Evolutionary conservation across 2,329 filamentous ascomycete species (phyloP), one percentile per base, ranked within the genome.

Genomic region (Phyllosticta citriasiana): DNA sequence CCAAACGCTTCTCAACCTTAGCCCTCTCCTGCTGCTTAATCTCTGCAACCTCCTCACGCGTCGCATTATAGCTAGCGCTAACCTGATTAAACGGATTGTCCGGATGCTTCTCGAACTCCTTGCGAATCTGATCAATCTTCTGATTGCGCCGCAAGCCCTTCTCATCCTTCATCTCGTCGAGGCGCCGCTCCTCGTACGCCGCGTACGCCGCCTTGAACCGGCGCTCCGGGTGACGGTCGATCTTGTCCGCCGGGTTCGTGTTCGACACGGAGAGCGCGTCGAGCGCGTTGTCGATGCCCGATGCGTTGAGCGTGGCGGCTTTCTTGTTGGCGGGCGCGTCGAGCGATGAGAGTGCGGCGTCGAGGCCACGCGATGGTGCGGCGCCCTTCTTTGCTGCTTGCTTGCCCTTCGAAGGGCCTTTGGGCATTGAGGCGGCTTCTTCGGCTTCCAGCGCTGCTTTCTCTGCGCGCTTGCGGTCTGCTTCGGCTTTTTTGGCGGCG

Each of bases 1-100:
- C 81, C 65, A 95, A 77, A 62, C 88, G 82, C 68, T 78, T 76
- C 80, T 97, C 92, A 65, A 89, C 86, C 81, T 88, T 91, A 66
- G 75, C 71, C 77, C 81, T 86, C 78, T 96, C 89, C 60, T 80
- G 74, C 52, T 84, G 78, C 71, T 79, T 83, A 62, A 92, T 76
- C 56, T 83, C 80, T 56, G 80, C 80, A 53, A 96, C 69, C 69
- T 99, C 93, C 3, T 91, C 89, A 75, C 84, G 88, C 24, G 82
- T 83, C 59, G 89, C 84, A 74, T 99, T 89, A 76, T 91, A 95
- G 2, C 80, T 74, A 2, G 85, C 89, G 57, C 79, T 84, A 16
- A 87, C 86, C 77, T 96, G 90, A 77, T 96, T 96, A 78, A 96
- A 94, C 14, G 94, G 94, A 74, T 99, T 99, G 68, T 97, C 93